Conservation (phyloP, 2,329 filamentous ascomycete genomes). For the Rutstroemia sp. region DNA sequence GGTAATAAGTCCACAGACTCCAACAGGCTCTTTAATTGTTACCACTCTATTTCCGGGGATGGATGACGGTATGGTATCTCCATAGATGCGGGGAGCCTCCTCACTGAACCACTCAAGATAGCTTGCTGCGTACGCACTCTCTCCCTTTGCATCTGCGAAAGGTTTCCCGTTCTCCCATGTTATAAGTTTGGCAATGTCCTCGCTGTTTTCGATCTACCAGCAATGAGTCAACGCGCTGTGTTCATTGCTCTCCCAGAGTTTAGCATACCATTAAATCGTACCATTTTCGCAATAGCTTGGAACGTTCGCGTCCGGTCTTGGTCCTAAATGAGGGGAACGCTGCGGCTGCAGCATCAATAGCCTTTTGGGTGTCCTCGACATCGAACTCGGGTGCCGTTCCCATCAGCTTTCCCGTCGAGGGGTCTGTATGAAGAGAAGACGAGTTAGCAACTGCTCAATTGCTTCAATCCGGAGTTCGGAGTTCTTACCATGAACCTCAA, state of each 20-base stretch:
- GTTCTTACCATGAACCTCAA: slow-evolving; percentile 64
- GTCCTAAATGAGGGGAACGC: slow-evolving; percentile 67
- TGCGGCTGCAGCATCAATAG: slow-evolving; percentile 74
- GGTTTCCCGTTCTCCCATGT: slow-evolving; percentile 91
- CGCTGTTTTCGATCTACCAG: slow-evolving; percentile 51
- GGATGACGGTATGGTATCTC: slow-evolving; percentile 65
- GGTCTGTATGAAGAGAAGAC: slow-evolving; percentile 67
- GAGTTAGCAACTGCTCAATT: slow-evolving; percentile 23
- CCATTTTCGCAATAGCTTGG: slow-evolving; percentile 71
- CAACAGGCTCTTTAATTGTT: slow-evolving; percentile 76
- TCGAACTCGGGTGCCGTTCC: slow-evolving; percentile 82
- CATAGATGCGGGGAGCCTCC: slow-evolving; percentile 67
- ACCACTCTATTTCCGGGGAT: slow-evolving; percentile 66
- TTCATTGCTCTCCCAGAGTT: background rate
- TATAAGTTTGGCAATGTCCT: slow-evolving; percentile 75
- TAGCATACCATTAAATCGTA: slow-evolving; percentile 61
- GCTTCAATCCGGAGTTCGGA: background rate
- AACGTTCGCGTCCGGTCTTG: slow-evolving; percentile 66
- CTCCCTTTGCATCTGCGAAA: slow-evolving; percentile 63
- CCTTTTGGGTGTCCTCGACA: slow-evolving; percentile 65
- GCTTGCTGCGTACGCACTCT: slow-evolving; percentile 64
- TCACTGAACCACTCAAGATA: slow-evolving; percentile 80
- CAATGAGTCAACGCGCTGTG: slow-evolving; percentile 5
- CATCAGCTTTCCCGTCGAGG: slow-evolving; percentile 72
- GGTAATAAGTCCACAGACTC: slow-evolving; percentile 75